Evolutionary conservation across 208 protist species (phyloP).

Genomic region (Acanthamoeba triangularis): DNA sequence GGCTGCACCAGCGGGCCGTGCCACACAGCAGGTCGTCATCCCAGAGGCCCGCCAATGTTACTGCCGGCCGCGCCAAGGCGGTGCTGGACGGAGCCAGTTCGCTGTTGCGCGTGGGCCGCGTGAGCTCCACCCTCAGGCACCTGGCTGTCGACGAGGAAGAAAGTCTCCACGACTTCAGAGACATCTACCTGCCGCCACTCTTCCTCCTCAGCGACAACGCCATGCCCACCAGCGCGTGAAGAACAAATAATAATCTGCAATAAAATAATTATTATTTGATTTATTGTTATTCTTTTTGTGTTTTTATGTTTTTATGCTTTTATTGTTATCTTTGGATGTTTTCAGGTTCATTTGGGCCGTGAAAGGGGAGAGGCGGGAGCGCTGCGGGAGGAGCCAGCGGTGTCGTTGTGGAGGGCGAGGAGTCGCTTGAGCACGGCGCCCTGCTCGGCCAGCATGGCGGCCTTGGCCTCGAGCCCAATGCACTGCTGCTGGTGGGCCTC

Average conservation of each 20-base stretch:
- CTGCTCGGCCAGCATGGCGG: neutral
- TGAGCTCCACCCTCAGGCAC: neutral
- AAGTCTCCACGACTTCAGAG: neutral
- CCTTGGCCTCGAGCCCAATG: neutral
- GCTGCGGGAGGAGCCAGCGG: neutral
- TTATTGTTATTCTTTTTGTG: too few species aligned
- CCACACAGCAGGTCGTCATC: neutral
- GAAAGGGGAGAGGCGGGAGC: neutral
- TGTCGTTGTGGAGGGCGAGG: conserved; percentile 7
- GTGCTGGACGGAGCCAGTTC: neutral
- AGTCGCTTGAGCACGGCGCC: conserved; percentile 13
- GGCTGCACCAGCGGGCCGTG: conserved; percentile 44
- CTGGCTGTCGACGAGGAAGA: neutral
- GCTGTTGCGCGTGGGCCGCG: conserved; percentile 15
- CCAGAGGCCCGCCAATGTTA: neutral
- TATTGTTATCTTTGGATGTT: neutral
- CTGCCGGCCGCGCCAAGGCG: neutral
- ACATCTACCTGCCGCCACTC: conserved; percentile 3
- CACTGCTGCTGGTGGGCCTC: neutral
- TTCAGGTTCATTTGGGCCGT: neutral
- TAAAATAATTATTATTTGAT: too few species aligned
- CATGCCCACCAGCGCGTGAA: too few species aligned
- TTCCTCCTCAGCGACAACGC: neutral
- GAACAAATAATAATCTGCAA: too few species aligned
- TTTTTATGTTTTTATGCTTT: too few species aligned